Evolutionary conservation across 345 rosid genomes (phyloP).

Genomic region (Salix exigua): DNA sequence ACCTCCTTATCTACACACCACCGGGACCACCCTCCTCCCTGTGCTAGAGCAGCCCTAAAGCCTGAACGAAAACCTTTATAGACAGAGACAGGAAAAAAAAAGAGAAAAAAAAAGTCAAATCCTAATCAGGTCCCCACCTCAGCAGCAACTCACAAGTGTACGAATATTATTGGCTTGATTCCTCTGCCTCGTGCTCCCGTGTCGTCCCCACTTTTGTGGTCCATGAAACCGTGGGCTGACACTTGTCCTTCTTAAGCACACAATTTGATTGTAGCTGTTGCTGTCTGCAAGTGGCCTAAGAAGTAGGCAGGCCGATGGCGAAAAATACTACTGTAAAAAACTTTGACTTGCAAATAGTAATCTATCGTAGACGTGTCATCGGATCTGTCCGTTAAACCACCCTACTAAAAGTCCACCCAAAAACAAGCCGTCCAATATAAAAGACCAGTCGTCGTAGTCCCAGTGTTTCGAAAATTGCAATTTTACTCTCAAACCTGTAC

Average conservation of each 20-base stretch:
- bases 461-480: background rate
- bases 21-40: background rate
- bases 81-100: background rate
- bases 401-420: background rate
- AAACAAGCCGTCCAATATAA: background rate
- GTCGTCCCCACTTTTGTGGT: constrained; percentile 16
- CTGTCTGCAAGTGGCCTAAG: constrained; percentile 18
- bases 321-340: background rate
- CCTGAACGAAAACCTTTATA: background rate
- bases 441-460: background rate
- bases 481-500: background rate
- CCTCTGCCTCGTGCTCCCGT: background rate
- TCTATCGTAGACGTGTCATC: background rate
- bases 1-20: background rate
- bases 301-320: background rate
- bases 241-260: background rate
- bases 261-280: background rate
- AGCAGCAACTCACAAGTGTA: background rate
- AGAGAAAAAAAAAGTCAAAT: background rate
- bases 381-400: background rate
- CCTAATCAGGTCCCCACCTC: constrained; percentile 2
- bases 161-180: background rate
- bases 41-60: no score
- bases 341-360: background rate
- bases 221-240: constrained; percentile 17